Conservation (phyloP, 305 asterid genomes). For the Caryopteris hybrid region DNA sequence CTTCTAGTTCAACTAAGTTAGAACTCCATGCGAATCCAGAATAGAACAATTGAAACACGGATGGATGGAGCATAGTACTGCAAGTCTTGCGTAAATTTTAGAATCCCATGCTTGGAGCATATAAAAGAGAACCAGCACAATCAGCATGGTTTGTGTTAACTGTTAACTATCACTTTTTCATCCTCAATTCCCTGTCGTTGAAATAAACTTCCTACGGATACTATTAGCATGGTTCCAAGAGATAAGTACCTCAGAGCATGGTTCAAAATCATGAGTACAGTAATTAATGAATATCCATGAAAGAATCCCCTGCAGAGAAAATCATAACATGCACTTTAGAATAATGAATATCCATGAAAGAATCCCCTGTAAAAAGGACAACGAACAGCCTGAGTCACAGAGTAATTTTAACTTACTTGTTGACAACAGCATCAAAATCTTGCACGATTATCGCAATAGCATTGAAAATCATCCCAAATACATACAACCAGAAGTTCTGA, state of each 20-base stretch:
- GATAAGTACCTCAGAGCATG: conserved; percentile 85
- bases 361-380: no score
- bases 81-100: background rate
- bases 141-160: background rate
- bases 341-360: conserved; percentile 11
- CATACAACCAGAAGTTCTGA: conserved; percentile 97
- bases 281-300: conserved; percentile 86
- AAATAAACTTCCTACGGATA: background rate
- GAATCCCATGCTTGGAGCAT: background rate
- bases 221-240: background rate
- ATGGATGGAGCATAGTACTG: background rate
- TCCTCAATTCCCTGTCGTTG: background rate
- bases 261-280: conserved; percentile 91
- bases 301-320: conserved; percentile 81
- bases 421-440: conserved; percentile 85
- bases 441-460: conserved; percentile 78
- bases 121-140: conserved; percentile 8
- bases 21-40: no score
- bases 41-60: no score
- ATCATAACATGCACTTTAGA: conserved; percentile 12
- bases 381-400: conserved; percentile 1
- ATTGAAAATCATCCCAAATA: conserved; percentile 95
- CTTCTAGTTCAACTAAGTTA: no score
- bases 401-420: conserved; percentile 49
- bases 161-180: background rate